These are phyloP conservation scores for Magnusiomyces clavatus DNA, from an alignment of 1,139 yeast genomes.

Conservation along the genomic window DNA sequence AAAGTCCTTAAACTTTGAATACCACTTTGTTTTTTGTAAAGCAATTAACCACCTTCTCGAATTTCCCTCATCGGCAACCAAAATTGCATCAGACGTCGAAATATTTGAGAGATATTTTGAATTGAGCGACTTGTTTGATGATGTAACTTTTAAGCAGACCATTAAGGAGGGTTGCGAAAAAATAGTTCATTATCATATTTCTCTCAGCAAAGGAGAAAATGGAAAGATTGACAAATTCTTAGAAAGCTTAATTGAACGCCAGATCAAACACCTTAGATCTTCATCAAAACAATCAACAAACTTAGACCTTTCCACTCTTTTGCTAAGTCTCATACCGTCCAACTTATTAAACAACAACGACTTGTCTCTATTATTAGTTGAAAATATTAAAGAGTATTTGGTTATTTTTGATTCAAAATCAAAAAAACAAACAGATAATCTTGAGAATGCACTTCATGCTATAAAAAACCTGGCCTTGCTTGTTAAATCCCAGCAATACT, in stretches of 20 bases:
- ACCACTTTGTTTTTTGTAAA: constrained; percentile 9
- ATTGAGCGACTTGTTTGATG: constrained; percentile 1
- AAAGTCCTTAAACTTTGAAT: not conserved
- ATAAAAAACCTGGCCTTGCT: constrained; percentile 2
- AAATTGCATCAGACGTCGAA: constrained; percentile 10
- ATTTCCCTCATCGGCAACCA: constrained; percentile 10
- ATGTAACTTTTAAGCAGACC: not conserved
- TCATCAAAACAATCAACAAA: not conserved
- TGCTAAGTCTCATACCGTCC: not conserved
- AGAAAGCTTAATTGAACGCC: constrained; percentile 6
- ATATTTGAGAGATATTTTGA: constrained; percentile 9
- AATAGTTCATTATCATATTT: constrained; percentile 7
- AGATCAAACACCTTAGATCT: not conserved
- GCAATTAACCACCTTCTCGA: constrained; percentile 11
- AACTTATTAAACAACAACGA: not conserved
- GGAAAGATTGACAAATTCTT: constrained; percentile 7
- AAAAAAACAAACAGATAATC: not conserved
- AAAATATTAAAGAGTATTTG: not conserved
- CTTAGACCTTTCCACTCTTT: constrained; percentile 2
- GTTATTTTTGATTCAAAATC: not conserved
- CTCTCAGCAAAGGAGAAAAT: not conserved
- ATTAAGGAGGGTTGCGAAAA: constrained; percentile 10
- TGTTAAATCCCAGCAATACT: not conserved
- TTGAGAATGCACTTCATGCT: constrained; percentile 2
- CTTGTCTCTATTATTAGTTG: not conserved